Conservation (phyloP, 2,329 filamentous ascomycete species). For the Samsoniella hepiali region DNA sequence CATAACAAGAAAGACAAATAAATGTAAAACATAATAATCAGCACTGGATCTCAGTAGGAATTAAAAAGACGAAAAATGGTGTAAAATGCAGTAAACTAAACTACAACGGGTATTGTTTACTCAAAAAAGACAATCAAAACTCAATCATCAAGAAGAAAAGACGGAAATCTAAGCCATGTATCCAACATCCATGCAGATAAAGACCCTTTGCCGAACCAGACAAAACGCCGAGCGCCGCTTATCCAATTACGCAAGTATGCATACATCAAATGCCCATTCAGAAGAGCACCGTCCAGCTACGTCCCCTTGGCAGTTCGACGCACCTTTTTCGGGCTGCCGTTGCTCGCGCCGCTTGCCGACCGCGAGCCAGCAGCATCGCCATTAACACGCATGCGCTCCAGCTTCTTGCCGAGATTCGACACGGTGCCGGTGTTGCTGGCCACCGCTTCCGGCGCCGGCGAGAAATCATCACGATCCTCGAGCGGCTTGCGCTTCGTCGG, state of each 20-base stretch:
- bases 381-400: constrained; percentile 51
- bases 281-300: not conserved
- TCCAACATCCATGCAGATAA: not conserved
- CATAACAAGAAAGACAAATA: not conserved
- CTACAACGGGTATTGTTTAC: constrained; percentile 15
- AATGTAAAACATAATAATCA: not conserved
- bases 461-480: constrained; percentile 50
- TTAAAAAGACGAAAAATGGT: not conserved
- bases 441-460: constrained; percentile 20
- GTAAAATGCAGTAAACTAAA: constrained; percentile 11
- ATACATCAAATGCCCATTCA: not conserved
- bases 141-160: not conserved
- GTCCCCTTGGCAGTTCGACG: constrained; percentile 33
- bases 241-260: not conserved
- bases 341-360: constrained; percentile 27
- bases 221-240: constrained; percentile 11
- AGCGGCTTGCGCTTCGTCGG: constrained; percentile 59
- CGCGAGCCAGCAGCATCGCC: constrained; percentile 31
- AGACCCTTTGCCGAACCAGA: not conserved
- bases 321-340: constrained; percentile 51
- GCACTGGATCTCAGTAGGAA: no score
- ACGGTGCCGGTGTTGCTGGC: constrained; percentile 25
- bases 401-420: constrained; percentile 41
- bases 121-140: not conserved
- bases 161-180: not conserved